phyloP scores from a whole-genome alignment of 257 asterid genomes.

The Cynanchum wilfordii region DNA sequence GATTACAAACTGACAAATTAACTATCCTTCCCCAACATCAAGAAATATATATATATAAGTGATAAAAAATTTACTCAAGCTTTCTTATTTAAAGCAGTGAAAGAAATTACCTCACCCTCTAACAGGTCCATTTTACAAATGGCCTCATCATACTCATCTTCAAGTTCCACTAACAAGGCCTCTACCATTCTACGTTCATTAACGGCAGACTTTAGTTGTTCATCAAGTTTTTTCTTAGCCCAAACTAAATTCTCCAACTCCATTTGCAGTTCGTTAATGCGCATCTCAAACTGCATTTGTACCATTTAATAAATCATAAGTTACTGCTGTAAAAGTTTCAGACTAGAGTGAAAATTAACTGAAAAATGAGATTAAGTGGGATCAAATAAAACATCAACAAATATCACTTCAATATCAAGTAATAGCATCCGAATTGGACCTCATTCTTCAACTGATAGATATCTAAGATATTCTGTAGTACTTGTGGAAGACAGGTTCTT shows the following conservation, averaged over 20 bases:
- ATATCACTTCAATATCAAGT: not conserved
- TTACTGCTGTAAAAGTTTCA: not conserved
- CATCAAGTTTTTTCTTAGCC: conserved; percentile 47
- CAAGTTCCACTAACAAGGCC: conserved; percentile 50
- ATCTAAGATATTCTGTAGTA: no score
- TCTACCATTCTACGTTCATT: conserved; percentile 35
- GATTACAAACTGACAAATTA: not conserved
- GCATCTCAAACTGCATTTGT: conserved; percentile 57
- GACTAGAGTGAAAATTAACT: not conserved
- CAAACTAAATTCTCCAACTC: conserved; percentile 42
- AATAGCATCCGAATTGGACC: not conserved
- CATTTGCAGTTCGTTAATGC: conserved; percentile 32
- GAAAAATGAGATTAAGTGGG: not conserved
- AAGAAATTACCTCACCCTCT: conserved; percentile 40
- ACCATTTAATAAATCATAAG: conserved; percentile 19
- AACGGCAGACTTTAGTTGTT: conserved; percentile 27
- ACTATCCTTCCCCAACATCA: not conserved
- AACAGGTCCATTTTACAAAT: conserved; percentile 42
- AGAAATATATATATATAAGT: not conserved
- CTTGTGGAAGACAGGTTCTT: no score
- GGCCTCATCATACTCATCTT: conserved; percentile 59
- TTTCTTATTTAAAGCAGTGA: not conserved
- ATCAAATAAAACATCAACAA: not conserved
- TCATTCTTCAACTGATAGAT: no score
- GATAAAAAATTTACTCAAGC: not conserved